Conservation (phyloP, 768 basidiomycete genomes). For the Tylopilus sp. region DNA sequence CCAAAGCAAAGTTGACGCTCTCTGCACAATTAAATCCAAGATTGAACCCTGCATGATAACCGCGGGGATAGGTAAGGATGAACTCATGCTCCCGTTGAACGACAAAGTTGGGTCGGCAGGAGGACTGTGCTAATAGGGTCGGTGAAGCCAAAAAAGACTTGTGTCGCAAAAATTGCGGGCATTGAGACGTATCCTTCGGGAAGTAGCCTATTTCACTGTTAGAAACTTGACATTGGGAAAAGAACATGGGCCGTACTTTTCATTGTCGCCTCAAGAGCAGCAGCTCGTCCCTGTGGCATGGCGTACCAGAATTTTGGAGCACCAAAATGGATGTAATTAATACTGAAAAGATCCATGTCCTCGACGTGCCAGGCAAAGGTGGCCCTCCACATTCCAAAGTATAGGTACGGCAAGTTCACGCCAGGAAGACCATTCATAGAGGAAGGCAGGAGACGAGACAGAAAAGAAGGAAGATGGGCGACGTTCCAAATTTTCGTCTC, state of each 20-base stretch:
- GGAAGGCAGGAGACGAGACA: conserved; percentile 73
- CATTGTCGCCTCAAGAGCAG: conserved; percentile 86
- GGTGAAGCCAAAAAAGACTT: conserved; percentile 96
- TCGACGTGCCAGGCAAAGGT: conserved; percentile 99
- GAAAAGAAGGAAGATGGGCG: conserved; percentile 81
- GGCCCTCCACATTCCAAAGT: conserved; percentile 99
- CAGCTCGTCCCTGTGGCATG: conserved; percentile 81
- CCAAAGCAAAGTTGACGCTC: conserved; percentile 94
- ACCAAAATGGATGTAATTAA: conserved; percentile 98
- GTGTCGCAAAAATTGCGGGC: conserved; percentile 93
- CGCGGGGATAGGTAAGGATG: conserved; percentile 90
- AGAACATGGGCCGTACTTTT: conserved; percentile 48
- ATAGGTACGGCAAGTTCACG: conserved; percentile 95
- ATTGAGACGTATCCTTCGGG: conserved; percentile 78
- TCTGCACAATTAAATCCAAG: conserved; percentile 96
- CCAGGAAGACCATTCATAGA: conserved; percentile 77
- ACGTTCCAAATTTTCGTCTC: conserved; percentile 89
- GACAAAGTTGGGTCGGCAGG: conserved; percentile 78
- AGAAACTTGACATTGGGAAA: background rate
- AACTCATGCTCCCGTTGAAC: conserved; percentile 96
- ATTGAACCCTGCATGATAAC: conserved; percentile 97
- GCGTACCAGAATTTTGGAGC: conserved; percentile 98
- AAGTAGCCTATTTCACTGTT: conserved; percentile 64
- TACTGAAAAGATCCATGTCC: conserved; percentile 98
- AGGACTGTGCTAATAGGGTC: conserved; percentile 69